These are phyloP conservation scores for Corrigiola litoralis DNA, from an alignment of 179 eudicot species.

Conservation along the genomic window DNA sequence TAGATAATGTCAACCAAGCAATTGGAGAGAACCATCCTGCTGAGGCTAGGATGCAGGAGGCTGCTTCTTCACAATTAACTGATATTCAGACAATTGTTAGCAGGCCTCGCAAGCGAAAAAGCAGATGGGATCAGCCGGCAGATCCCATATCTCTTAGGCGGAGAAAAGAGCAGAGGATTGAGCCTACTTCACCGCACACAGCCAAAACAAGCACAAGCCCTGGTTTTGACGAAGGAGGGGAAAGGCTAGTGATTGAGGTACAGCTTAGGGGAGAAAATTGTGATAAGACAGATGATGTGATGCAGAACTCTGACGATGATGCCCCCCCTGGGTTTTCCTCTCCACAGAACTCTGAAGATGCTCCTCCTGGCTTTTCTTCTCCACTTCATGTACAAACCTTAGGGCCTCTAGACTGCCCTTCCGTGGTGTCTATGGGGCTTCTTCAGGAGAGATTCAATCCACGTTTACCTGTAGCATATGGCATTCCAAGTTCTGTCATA, in stretches of 20 bases:
- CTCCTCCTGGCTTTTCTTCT: constrained; percentile 28
- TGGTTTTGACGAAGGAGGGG: constrained; percentile 11
- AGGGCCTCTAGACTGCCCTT: constrained; percentile 17
- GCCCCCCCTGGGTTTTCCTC: constrained; percentile 63
- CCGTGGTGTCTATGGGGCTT: constrained; percentile 32
- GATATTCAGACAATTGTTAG: constrained; percentile 19
- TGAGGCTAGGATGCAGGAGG: constrained; percentile 32
- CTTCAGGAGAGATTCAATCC: constrained; percentile 54
- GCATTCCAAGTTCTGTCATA: constrained; percentile 53
- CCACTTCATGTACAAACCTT: constrained; percentile 17
- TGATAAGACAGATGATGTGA: constrained; percentile 23
- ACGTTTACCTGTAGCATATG: constrained; percentile 55
- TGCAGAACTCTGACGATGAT: constrained; percentile 45
- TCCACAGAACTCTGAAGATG: constrained; percentile 4
- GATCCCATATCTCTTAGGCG: constrained; percentile 18
- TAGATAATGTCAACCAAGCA: constrained; percentile 34
- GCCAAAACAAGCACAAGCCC: constrained; percentile 16
- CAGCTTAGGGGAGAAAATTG: constrained; percentile 4
- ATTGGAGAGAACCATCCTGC: constrained; percentile 15
- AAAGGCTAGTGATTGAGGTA: neutral
- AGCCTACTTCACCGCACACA: constrained; percentile 15
- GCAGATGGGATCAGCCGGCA: constrained; percentile 74
- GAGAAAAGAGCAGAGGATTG: constrained; percentile 25
- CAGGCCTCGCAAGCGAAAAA: constrained; percentile 63
- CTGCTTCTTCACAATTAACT: constrained; percentile 22